Conservation (phyloP, 2,329 filamentous ascomycete genomes). For the Xylariaceae sp. region DNA sequence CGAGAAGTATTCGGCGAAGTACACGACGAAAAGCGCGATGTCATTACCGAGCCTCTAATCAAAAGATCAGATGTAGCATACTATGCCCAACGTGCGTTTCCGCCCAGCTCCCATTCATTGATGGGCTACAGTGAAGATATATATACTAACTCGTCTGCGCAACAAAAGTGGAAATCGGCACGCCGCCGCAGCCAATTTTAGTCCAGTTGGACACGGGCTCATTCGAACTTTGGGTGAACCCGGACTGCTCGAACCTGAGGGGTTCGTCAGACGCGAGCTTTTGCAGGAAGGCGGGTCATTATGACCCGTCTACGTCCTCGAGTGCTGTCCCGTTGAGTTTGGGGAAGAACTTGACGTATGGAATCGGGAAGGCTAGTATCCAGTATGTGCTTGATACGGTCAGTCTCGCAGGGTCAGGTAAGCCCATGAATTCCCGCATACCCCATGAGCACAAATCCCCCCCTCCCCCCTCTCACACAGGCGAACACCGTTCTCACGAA, state of each 20-base stretch:
- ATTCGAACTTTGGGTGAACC: constrained; percentile 59
- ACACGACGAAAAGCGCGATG: constrained; percentile 32
- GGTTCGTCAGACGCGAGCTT: constrained; percentile 37
- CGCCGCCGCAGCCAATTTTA: constrained; percentile 47
- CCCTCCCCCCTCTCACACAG: neutral
- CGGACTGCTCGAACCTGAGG: constrained; percentile 46
- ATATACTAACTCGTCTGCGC: constrained; percentile 15
- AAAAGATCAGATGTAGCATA: constrained; percentile 51
- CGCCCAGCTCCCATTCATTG: neutral
- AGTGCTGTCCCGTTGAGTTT: constrained; percentile 32
- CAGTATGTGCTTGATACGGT: constrained; percentile 46
- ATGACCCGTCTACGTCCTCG: constrained; percentile 39
- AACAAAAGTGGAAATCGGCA: constrained; percentile 44
- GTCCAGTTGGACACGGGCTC: constrained; percentile 56
- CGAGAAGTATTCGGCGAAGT: constrained; percentile 35
- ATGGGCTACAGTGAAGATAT: neutral
- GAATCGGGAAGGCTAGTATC: constrained; percentile 47
- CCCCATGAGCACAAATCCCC: too few species aligned
- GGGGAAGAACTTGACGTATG: constrained; percentile 43
- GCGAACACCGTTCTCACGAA: neutral
- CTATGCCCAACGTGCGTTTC: constrained; percentile 41
- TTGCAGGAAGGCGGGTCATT: constrained; percentile 42
- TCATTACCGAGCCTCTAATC: constrained; percentile 40
- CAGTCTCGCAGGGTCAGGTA: constrained; percentile 36
- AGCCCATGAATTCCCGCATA: neutral